phyloP scores from a whole-genome alignment of 352 stramenopile species.

The Saprolegnia diclina region DNA sequence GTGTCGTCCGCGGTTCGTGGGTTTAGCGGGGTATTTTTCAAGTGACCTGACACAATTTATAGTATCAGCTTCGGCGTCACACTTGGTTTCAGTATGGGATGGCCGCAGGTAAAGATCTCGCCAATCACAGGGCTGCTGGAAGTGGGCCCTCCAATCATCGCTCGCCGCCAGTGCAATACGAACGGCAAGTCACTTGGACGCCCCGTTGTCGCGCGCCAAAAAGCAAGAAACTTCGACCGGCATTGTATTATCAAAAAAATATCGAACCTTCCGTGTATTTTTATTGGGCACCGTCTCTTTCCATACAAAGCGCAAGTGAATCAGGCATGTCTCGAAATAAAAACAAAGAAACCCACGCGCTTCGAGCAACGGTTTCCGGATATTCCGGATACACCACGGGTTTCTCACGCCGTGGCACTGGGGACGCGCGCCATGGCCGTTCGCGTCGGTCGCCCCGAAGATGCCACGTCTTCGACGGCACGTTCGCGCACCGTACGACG shows the following conservation, averaged over 20 bases:
- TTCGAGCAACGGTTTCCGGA: no score
- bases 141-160: slow-evolving; percentile 14
- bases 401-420: no score
- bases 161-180: not conserved
- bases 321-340: not conserved
- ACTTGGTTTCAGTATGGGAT: slow-evolving; percentile 21
- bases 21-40: slow-evolving; percentile 27
- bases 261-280: slow-evolving; percentile 8
- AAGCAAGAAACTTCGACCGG: not conserved
- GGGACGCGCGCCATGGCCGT: no score
- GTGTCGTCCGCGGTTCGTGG: slow-evolving; percentile 9
- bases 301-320: not conserved
- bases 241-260: slow-evolving; percentile 3
- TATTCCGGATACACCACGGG: no score
- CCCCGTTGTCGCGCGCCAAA: slow-evolving; percentile 25
- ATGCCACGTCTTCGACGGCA: no score
- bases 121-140: not conserved
- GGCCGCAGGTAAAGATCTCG: slow-evolving; percentile 15
- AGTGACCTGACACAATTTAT: slow-evolving; percentile 24
- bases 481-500: no score
- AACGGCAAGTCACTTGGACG: not conserved
- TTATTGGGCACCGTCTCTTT: not conserved
- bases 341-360: not conserved
- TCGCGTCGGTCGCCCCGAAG: no score
- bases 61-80: slow-evolving; percentile 1